Conservation (phyloP, 768 basidiomycete species). For the Kwoniella sp. region DNA sequence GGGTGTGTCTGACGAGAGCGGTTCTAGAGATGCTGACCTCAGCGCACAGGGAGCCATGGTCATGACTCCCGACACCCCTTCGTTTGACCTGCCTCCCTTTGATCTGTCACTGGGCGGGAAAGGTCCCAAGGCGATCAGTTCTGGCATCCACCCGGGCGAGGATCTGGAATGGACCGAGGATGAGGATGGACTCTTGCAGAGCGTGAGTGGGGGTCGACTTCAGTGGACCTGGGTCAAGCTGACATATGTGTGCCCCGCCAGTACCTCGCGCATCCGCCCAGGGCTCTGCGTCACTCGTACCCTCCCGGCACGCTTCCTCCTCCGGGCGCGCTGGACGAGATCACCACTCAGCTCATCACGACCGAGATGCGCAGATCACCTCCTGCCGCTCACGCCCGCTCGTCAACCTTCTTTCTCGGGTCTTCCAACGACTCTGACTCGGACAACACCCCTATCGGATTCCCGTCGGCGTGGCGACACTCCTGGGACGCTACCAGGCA, state of each 20-base stretch:
- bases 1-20: not conserved
- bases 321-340: slow-evolving; percentile 34
- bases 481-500: slow-evolving; percentile 35
- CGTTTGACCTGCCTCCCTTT: slow-evolving; percentile 18
- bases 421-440: not conserved
- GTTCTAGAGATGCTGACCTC: not conserved
- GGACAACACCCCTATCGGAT: slow-evolving; percentile 1
- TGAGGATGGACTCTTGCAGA: slow-evolving; percentile 34
- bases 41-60: slow-evolving; percentile 15
- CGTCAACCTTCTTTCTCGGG: slow-evolving; percentile 1
- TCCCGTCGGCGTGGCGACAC: slow-evolving; percentile 27
- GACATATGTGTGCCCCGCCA: slow-evolving; percentile 1
- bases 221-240: not conserved
- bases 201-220: slow-evolving; percentile 16
- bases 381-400: not conserved
- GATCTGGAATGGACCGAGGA: slow-evolving; percentile 32
- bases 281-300: slow-evolving; percentile 27
- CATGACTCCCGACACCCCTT: slow-evolving; percentile 35
- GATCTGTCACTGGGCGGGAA: slow-evolving; percentile 2
- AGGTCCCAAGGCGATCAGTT: not conserved
- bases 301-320: slow-evolving; percentile 44
- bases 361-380: slow-evolving; percentile 19
- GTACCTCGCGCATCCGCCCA: slow-evolving; percentile 37
- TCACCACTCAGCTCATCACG: slow-evolving; percentile 37
- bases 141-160: not conserved